Evolutionary conservation across 78 protist genomes (phyloP).

Genomic region (Guillardia theta): DNA sequence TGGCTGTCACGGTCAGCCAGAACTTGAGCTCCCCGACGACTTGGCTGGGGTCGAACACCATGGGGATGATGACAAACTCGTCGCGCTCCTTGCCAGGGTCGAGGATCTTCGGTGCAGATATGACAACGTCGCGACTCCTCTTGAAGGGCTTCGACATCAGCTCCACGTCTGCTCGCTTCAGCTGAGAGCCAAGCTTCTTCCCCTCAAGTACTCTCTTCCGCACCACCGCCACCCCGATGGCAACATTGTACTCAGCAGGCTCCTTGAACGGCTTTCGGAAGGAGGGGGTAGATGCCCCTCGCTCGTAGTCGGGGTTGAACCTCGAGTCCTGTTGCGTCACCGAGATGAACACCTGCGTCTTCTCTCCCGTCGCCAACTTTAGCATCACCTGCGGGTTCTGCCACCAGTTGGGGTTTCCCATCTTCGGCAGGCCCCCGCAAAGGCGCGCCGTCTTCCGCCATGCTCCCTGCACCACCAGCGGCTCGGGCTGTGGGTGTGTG

Average conservation of each 20-base stretch:
- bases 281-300: not conserved
- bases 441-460: not conserved
- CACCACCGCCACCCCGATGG: not conserved
- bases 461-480: not conserved
- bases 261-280: not conserved
- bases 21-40: not conserved
- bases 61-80: not conserved
- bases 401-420: not conserved
- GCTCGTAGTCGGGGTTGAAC: not conserved
- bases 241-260: not conserved
- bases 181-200: not conserved
- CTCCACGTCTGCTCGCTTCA: not conserved
- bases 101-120: not conserved
- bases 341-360: not conserved
- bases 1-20: not conserved
- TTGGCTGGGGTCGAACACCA: not conserved
- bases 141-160: not conserved
- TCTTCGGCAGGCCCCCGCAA: not conserved
- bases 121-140: not conserved
- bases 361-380: not conserved
- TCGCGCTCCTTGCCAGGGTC: not conserved
- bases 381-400: not conserved
- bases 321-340: not conserved
- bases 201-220: not conserved
- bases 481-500: slow-evolving; percentile 14